A percentile compares a stretch with the other conserved stretches of the same genome.
Evolutionary conservation across 2,329 filamentous ascomycete genomes (phyloP).

Genomic region (Lojkania enalia): DNA sequence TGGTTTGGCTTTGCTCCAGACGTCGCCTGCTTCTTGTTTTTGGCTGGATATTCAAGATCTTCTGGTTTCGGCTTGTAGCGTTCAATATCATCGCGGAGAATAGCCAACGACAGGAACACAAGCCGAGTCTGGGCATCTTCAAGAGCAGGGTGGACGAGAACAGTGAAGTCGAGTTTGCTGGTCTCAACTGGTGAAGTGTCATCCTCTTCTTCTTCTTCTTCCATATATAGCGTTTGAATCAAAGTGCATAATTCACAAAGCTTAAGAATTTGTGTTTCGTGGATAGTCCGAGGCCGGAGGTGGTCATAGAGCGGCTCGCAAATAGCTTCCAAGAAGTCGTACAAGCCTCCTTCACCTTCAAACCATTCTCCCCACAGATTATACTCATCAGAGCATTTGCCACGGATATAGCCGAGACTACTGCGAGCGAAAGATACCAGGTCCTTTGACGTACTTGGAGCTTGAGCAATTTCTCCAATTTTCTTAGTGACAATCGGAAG

Average conservation of each 20-base stretch:
- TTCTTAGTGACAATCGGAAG: slow-evolving; percentile 66
- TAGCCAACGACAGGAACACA: slow-evolving; percentile 65
- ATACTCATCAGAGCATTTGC: slow-evolving; percentile 68
- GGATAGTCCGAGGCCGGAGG: slow-evolving; percentile 66
- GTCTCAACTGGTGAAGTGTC: slow-evolving; percentile 57
- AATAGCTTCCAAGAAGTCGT: slow-evolving; percentile 68
- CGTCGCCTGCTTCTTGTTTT: slow-evolving; percentile 49
- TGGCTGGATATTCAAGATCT: slow-evolving; percentile 66
- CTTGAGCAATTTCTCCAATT: slow-evolving; percentile 58
- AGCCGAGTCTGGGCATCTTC: slow-evolving; percentile 69
- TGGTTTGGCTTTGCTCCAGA: slow-evolving; percentile 47
- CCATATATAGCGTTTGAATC: slow-evolving; percentile 67
- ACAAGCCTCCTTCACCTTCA: slow-evolving; percentile 62
- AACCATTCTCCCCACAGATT: slow-evolving; percentile 70
- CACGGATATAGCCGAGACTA: slow-evolving; percentile 67
- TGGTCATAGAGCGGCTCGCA: slow-evolving; percentile 71
- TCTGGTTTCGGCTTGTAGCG: slow-evolving; percentile 66
- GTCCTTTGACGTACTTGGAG: slow-evolving; percentile 64
- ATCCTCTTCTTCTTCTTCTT: slow-evolving; percentile 52
- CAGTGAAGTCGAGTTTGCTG: slow-evolving; percentile 63
- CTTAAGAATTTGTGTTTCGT: slow-evolving; percentile 67
- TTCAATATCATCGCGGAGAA: slow-evolving; percentile 69
- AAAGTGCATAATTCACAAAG: slow-evolving; percentile 69
- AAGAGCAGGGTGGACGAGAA: slow-evolving; percentile 65
- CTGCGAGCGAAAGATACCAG: slow-evolving; percentile 66